Percentiles rank a stretch among this genome's conserved stretches.
Evolutionary conservation across 2,329 filamentous ascomycete genomes (phyloP).

Genomic region (Neopestalotiopsis rosae): DNA sequence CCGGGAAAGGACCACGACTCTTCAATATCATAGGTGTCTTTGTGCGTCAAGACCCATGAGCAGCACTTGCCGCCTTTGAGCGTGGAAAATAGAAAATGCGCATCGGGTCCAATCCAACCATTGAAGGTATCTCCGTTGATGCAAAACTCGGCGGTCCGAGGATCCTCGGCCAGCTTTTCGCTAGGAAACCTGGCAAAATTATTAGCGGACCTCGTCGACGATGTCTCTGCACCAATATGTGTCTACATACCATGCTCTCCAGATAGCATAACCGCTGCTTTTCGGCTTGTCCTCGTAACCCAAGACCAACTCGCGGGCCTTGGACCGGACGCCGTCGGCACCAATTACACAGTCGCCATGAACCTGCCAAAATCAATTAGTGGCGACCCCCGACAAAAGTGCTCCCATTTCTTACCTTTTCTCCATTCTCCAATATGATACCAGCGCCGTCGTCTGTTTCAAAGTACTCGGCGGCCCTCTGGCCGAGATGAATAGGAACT

Average conservation of each 20-base stretch:
- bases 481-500: conserved; percentile 60
- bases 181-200: conserved; percentile 47
- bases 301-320: conserved; percentile 54
- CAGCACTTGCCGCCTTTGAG: conserved; percentile 61
- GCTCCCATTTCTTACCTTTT: conserved; percentile 32
- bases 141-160: conserved; percentile 58
- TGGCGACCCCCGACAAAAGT: neutral
- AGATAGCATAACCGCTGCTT: conserved; percentile 57
- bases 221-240: neutral
- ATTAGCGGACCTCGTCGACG: neutral
- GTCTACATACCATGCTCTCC: conserved; percentile 55
- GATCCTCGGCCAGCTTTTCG: conserved; percentile 56
- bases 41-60: conserved; percentile 64
- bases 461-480: conserved; percentile 57
- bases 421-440: conserved; percentile 10
- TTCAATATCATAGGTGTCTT: conserved; percentile 58
- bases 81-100: conserved; percentile 62
- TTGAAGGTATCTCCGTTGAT: conserved; percentile 63
- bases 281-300: conserved; percentile 57
- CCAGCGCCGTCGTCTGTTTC: conserved; percentile 46
- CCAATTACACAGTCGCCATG: conserved; percentile 57
- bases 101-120: conserved; percentile 62
- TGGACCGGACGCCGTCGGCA: conserved; percentile 60
- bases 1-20: conserved; percentile 61
- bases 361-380: conserved; percentile 31